Evolutionary conservation across 2,329 filamentous ascomycete species (phyloP).

Genomic region (Metarhizium rileyi): DNA sequence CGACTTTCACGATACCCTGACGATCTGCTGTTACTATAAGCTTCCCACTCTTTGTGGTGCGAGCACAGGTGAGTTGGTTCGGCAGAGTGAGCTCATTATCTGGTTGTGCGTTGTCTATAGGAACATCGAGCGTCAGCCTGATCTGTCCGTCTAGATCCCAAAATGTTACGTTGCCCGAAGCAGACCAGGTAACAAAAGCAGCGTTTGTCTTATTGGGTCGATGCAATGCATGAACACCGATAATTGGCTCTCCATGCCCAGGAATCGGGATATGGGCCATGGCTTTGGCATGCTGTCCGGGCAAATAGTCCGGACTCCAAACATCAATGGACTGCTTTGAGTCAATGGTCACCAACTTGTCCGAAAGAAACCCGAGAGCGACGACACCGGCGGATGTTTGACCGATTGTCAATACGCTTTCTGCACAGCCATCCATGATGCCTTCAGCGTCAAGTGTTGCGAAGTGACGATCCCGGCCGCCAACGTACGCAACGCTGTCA

Average conservation of each 20-base stretch:
- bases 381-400: conserved; percentile 39
- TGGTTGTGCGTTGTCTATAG: conserved; percentile 52
- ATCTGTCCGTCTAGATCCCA: conserved; percentile 70
- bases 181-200: conserved; percentile 84
- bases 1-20: conserved; percentile 67
- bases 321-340: conserved; percentile 66
- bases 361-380: conserved; percentile 58
- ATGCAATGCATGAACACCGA: conserved; percentile 62
- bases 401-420: conserved; percentile 29
- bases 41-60: conserved; percentile 49
- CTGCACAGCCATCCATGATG: conserved; percentile 31
- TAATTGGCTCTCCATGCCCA: conserved; percentile 53
- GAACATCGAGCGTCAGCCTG: conserved; percentile 53
- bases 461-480: conserved; percentile 55
- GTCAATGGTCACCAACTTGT: conserved; percentile 67
- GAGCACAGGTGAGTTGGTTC: conserved; percentile 52
- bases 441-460: conserved; percentile 41
- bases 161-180: conserved; percentile 67
- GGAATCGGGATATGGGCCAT: conserved; percentile 45
- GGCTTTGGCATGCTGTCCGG: conserved; percentile 27
- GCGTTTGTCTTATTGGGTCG: conserved; percentile 51
- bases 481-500: conserved; percentile 53
- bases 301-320: conserved; percentile 38
- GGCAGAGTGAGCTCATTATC: conserved; percentile 39
- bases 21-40: conserved; percentile 78